Conservation (phyloP, 1,284 basidiomycete genomes). For the Apiotrichum sp. region DNA sequence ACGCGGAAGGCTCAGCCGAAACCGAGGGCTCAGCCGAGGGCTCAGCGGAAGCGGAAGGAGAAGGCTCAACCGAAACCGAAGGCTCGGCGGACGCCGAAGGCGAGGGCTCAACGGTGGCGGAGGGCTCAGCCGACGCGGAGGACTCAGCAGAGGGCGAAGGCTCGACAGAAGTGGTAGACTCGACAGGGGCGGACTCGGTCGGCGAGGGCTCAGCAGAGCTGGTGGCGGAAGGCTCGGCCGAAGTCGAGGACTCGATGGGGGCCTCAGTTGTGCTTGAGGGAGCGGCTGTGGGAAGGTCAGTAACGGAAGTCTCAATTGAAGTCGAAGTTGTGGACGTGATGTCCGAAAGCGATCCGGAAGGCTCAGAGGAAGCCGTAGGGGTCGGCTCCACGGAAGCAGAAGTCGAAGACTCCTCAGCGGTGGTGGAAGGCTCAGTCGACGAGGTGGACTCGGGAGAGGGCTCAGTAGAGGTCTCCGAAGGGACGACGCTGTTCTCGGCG, state of each 20-base stretch:
- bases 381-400: background rate
- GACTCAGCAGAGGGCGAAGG: background rate
- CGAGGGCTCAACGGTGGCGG: background rate
- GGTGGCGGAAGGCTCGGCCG: background rate
- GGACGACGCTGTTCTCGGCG: background rate
- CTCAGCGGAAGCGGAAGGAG: conserved; percentile 1
- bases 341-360: background rate
- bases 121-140: background rate
- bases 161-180: background rate
- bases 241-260: background rate
- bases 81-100: background rate
- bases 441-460: background rate
- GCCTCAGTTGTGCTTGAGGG: background rate
- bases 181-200: background rate
- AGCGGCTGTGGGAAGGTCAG: background rate
- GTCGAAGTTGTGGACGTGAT: background rate
- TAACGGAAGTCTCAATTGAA: background rate
- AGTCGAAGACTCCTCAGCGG: background rate
- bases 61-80: background rate
- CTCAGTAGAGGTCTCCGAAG: background rate
- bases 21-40: conserved; percentile 1
- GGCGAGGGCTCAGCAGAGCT: background rate
- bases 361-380: background rate
- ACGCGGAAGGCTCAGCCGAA: background rate
- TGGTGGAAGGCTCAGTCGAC: conserved; percentile 3